Conservation (phyloP, 331 rosid species). For the Malus hybrid region DNA sequence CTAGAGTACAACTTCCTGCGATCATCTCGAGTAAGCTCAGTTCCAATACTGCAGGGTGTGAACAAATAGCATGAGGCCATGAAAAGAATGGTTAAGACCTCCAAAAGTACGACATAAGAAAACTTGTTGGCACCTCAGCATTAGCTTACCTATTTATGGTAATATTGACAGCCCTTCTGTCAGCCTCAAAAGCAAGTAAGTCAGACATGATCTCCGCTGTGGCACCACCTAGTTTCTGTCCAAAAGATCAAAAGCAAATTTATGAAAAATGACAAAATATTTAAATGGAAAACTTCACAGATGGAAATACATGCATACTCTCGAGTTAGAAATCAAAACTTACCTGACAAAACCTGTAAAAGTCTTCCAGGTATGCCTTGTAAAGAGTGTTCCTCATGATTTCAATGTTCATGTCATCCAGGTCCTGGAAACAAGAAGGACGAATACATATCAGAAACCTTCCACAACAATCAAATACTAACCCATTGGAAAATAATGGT, state of each 20-base stretch:
- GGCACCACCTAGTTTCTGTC: constrained; percentile 96
- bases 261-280: neutral
- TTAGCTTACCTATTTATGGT: constrained; percentile 70
- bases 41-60: constrained; percentile 67
- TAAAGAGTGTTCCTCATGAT: constrained; percentile 98
- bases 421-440: constrained; percentile 44
- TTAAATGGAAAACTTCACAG: neutral
- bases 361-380: constrained; percentile 98
- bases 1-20: constrained; percentile 84
- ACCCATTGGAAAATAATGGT: neutral
- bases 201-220: constrained; percentile 98
- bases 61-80: constrained; percentile 3
- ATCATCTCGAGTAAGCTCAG: constrained; percentile 97
- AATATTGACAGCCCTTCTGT: constrained; percentile 97
- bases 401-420: constrained; percentile 99
- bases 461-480: neutral
- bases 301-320: neutral
- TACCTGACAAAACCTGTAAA: constrained; percentile 94
- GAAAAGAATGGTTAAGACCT: neutral
- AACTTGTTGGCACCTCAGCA: neutral
- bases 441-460: neutral
- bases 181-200: constrained; percentile 96
- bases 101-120: neutral
- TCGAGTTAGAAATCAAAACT: constrained; percentile 7
- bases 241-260: constrained; percentile 21